Evolutionary conservation across 305 asterid species (phyloP), one percentile per base, ranked within the genome.

Genomic region (Rubia occidens): DNA sequence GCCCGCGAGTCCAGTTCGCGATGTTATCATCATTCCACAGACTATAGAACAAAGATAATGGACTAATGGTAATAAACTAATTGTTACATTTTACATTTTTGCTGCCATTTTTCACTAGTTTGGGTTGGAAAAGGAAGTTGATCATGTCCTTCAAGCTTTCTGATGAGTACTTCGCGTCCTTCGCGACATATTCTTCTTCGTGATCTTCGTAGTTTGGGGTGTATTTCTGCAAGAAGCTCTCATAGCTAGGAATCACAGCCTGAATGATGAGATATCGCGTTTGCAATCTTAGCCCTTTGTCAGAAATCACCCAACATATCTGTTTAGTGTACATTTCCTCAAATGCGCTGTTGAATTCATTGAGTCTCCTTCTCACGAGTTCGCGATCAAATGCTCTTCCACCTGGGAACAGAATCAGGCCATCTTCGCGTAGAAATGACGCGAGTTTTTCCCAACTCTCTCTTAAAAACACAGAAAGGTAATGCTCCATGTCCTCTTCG

Each of bases 391-490:
- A 67, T 66, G 96, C 96, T 77, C 95, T 84, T 3, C 94, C 97
- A 6, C 90, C 89, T 0, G 89, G 94, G 77, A 85, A 91, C 77
- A 87, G 70, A 80, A 73, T 75, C 67, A 88, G 77, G 66, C 75
- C 95, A 62, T 85, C 95, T 64, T 88, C 87, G 0, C 74, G 64
- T 67, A 92, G 68, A 35, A 85, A 76, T 65, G 76, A 82, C 17
- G 78, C 42, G 60, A 90, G 88, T 54, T 81, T 84, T 58, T 73
- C 89, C 98, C 97, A 93, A 58, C 95, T 83, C 80, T 86, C 95
- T 62, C 79, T 81, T 77, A 88, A 73, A 78, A 85, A 93, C 61
- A 75, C 60, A 35, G 72, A 76, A 63, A 82, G 78, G 54, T 83
- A 81, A 40, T 86, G 72, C 71, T 87, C 87, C 20, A 74, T 62